Percentiles rank a stretch among this genome's conserved stretches.
Conservation (phyloP, 148 eudicot genomes). For the Diospyros lotus region DNA sequence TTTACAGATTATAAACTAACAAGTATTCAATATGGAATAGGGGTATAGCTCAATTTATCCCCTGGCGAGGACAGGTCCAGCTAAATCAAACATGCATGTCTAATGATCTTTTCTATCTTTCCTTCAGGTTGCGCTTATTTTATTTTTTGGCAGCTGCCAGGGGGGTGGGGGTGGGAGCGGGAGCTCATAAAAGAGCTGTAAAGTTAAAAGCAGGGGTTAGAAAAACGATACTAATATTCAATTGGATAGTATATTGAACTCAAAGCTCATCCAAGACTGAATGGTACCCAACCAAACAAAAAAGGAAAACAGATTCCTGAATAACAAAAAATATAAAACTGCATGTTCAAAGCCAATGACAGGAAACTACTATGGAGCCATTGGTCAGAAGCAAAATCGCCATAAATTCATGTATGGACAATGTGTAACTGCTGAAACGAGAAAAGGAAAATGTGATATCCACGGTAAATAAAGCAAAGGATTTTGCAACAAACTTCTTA, state of each 20-base stretch:
- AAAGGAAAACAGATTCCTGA: background rate
- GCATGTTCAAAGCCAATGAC: background rate
- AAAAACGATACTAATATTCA: background rate
- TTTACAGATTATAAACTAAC: background rate
- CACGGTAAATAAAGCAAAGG: background rate
- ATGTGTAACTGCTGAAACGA: background rate
- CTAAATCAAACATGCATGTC: background rate
- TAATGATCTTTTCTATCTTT: background rate
- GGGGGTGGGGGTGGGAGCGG: no score
- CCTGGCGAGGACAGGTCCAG: background rate
- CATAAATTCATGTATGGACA: background rate
- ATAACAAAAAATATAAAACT: background rate
- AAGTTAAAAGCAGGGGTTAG: background rate
- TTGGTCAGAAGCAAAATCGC: background rate
- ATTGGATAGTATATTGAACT: constrained; percentile 3
- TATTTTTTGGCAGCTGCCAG: no score
- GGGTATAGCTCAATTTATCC: background rate
- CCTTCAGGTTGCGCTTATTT: no score
- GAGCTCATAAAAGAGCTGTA: background rate
- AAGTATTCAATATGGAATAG: background rate
- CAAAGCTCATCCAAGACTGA: background rate
- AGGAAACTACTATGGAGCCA: background rate
- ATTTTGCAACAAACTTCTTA: background rate
- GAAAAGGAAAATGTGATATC: background rate
- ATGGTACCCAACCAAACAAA: background rate